These are phyloP conservation scores for Pseudevernia furfuracea DNA, from an alignment of 495 filamentous ascomycete genomes.

Conservation along the genomic window DNA sequence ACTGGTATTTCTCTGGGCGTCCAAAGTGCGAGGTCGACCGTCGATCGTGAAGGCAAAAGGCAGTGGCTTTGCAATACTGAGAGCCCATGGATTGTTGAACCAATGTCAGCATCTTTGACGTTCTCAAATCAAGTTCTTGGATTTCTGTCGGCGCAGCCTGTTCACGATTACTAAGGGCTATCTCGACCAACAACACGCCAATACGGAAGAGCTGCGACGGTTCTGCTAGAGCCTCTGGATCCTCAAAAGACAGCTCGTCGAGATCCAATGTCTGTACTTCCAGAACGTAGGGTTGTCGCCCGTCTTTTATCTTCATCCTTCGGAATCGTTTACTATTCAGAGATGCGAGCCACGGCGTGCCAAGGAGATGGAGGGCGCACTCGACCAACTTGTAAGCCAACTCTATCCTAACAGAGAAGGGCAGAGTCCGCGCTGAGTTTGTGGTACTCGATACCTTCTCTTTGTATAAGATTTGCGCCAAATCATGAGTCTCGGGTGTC, in stretches of 20 bases:
- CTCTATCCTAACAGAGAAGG: no score
- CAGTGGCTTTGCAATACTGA: conserved; percentile 15
- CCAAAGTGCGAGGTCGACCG: conserved; percentile 5
- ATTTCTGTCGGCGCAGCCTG: not conserved
- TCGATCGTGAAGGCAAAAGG: conserved; percentile 16
- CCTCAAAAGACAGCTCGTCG: conserved; percentile 14
- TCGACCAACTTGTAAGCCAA: conserved; percentile 21
- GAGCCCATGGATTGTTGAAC: conserved; percentile 17
- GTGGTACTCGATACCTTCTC: not conserved
- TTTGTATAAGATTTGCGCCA: conserved; percentile 6
- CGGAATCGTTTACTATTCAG: conserved; percentile 12
- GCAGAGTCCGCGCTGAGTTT: no score
- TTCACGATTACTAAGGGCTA: conserved; percentile 15
- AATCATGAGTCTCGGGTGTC: no score
- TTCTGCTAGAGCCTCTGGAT: conserved; percentile 18
- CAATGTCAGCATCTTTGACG: conserved; percentile 8
- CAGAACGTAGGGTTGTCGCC: conserved; percentile 3
- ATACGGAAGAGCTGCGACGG: conserved; percentile 15
- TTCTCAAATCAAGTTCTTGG: not conserved
- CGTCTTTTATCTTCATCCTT: conserved; percentile 9
- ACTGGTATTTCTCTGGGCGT: conserved; percentile 15
- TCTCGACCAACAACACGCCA: conserved; percentile 20
- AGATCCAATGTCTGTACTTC: conserved; percentile 18
- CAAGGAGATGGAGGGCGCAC: conserved; percentile 16
- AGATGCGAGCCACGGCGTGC: conserved; percentile 21